Percentiles rank a stretch among this genome's conserved stretches.
These are phyloP conservation scores for Heterobasidion irregulare DNA, from an alignment of 1,284 basidiomycete species.

Conservation along the genomic window DNA sequence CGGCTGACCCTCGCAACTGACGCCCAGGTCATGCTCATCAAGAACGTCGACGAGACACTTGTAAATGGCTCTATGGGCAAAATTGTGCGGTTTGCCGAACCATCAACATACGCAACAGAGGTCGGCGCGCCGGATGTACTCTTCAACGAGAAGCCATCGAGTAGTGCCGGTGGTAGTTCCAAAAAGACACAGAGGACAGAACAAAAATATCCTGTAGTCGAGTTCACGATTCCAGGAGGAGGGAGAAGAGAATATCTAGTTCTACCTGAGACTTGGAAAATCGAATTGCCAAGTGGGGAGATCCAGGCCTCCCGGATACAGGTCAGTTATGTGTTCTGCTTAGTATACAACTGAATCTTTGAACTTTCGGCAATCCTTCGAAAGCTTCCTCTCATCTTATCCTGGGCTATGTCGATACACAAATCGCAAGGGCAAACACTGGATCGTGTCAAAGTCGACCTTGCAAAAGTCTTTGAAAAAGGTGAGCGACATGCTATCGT, in stretches of 20 bases:
- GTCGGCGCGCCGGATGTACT: conserved; percentile 23
- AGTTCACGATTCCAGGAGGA: conserved; percentile 28
- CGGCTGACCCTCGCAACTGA: conserved; percentile 35
- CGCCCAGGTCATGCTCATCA: conserved; percentile 70
- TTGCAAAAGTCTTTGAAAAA: conserved; percentile 83
- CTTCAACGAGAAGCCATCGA: conserved; percentile 13
- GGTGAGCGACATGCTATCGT: conserved; percentile 34
- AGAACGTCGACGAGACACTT: conserved; percentile 38
- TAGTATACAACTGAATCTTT: not conserved
- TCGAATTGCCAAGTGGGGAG: conserved; percentile 78
- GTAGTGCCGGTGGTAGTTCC: conserved; percentile 8
- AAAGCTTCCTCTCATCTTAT: conserved; percentile 73
- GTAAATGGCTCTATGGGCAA: conserved; percentile 29
- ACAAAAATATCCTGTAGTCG: conserved; percentile 22
- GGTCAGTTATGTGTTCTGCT: conserved; percentile 31
- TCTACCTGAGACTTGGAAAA: conserved; percentile 73
- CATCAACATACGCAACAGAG: conserved; percentile 10
- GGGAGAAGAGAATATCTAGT: conserved; percentile 33
- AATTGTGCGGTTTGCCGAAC: conserved; percentile 27
- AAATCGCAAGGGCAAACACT: conserved; percentile 91
- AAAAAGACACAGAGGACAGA: conserved; percentile 9
- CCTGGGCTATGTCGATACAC: conserved; percentile 94
- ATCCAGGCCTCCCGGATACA: conserved; percentile 68
- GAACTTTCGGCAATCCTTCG: not conserved
- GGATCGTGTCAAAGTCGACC: conserved; percentile 79